phyloP scores from a whole-genome alignment of 768 basidiomycete species.

The Omphalotus guepiniiformis region DNA sequence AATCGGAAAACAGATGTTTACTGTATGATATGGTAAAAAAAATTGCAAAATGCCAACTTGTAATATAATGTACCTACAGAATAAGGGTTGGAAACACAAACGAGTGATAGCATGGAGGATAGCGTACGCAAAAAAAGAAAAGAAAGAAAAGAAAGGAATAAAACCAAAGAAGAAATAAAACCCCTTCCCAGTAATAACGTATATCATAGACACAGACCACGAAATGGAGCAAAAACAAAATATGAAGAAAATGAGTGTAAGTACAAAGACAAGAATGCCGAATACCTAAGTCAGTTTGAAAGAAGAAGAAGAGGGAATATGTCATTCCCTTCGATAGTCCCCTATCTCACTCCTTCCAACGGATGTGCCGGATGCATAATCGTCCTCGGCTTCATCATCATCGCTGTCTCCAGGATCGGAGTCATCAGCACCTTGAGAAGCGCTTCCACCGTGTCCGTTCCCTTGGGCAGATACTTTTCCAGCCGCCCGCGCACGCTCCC shows the following conservation, averaged over 20 bases:
- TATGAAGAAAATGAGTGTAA: background rate
- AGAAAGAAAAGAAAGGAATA: background rate
- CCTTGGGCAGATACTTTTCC: background rate
- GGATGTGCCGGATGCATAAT: slow-evolving; percentile 1
- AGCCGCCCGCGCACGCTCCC: slow-evolving; percentile 19
- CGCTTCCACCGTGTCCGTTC: background rate
- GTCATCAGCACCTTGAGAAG: background rate
- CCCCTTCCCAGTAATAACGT: background rate
- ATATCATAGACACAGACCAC: background rate
- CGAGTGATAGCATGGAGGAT: background rate
- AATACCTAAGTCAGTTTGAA: background rate
- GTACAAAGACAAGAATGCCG: background rate
- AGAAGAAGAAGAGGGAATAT: background rate
- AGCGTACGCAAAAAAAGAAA: background rate
- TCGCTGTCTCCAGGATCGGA: background rate
- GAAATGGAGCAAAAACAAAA: background rate
- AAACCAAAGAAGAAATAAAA: background rate
- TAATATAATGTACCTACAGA: no score
- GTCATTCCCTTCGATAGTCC: background rate
- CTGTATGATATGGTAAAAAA: no score
- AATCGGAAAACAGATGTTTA: no score
- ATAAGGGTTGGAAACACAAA: background rate
- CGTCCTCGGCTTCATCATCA: slow-evolving; percentile 3
- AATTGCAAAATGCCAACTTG: no score
- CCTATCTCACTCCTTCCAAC: background rate